Percentiles rank a stretch among this genome's conserved stretches.
Conservation (phyloP, 257 asterid species). For the Linderniella brevidens region DNA sequence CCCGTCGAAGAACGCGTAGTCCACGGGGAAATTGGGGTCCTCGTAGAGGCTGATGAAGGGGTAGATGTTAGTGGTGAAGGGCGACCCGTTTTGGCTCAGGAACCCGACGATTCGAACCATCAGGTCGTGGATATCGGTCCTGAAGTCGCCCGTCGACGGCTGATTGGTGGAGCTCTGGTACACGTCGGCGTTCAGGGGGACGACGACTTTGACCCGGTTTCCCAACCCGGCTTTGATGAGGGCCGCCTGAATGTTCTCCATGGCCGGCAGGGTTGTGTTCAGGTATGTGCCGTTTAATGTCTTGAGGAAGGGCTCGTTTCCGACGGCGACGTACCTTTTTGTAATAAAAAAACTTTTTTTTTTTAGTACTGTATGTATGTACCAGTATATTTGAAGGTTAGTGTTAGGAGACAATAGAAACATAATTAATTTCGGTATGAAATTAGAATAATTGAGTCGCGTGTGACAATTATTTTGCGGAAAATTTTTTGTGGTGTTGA, state of each 20-base stretch:
- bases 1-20: slow-evolving; percentile 69
- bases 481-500: no score
- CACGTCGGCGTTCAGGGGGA: slow-evolving; percentile 66
- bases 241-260: slow-evolving; percentile 62
- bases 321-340: slow-evolving; percentile 71
- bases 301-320: slow-evolving; percentile 55
- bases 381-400: no score
- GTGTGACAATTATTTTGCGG: no score
- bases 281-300: slow-evolving; percentile 44
- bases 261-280: slow-evolving; percentile 42
- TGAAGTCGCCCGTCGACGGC: slow-evolving; percentile 66
- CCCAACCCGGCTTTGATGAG: slow-evolving; percentile 64
- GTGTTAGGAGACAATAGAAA: no score
- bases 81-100: slow-evolving; percentile 35
- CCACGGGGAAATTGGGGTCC: slow-evolving; percentile 50
- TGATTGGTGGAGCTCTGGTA: slow-evolving; percentile 31
- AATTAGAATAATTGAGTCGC: no score
- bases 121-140: slow-evolving; percentile 28
- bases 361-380: no score
- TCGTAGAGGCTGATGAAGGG: slow-evolving; percentile 65
- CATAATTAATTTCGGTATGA: no score
- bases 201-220: slow-evolving; percentile 34
- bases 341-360: neutral
- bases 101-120: slow-evolving; percentile 39
- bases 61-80: slow-evolving; percentile 69